Base-by-base conservation (phyloP, 75 land plant species). In the Selaginella moellendorffii region DNA sequence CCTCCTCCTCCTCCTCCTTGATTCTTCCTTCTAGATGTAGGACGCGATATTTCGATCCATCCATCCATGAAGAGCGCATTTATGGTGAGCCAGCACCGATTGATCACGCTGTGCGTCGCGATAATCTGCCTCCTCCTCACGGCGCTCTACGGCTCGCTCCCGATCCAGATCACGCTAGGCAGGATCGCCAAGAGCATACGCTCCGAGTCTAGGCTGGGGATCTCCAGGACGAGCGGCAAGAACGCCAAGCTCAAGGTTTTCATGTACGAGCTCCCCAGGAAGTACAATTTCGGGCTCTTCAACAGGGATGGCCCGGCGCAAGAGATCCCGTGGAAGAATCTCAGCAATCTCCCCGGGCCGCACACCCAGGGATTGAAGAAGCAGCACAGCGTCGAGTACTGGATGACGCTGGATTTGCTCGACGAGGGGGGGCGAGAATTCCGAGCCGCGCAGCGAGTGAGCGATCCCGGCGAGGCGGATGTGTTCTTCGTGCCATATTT, bases 361-460 rank as follows among this genome's bases (percentile, higher is more conserved):
- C 14, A 36, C 14, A 36, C 5, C 46, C 5, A 5, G 10, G 2
- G n/a, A 26, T 53, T 88, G 53, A 83, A 74, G 76, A 71, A 65
- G 64, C 97, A 92, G 74, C 97, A 92, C 65, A 88, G 89, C 53
- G 89, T 88, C n/a, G 97, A 88, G 78, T 92, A 85, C 64, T 92
- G 95, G 95, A 68, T 92, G 83, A 92, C 80, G 96, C 79, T 76
- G 12, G 82, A 80, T 36, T 65, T 92, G 25, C 24, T 88, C 59
- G 67, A 54, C 24, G 58, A 30, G 46, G n/a, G n/a, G n/a, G 14
- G 10, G 14, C 46, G 46, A 14, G 14, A 17, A 67, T 70, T 29
- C 59, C 64, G 62, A 60, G 81, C 77, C 74, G 82, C 78, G 8
- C 72, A 80, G 53, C 68, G 89, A 78, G 24, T 5, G 18, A 25